phyloP scores from a whole-genome alignment of 2,329 filamentous ascomycete species.

The Fusarium transvaalense region DNA sequence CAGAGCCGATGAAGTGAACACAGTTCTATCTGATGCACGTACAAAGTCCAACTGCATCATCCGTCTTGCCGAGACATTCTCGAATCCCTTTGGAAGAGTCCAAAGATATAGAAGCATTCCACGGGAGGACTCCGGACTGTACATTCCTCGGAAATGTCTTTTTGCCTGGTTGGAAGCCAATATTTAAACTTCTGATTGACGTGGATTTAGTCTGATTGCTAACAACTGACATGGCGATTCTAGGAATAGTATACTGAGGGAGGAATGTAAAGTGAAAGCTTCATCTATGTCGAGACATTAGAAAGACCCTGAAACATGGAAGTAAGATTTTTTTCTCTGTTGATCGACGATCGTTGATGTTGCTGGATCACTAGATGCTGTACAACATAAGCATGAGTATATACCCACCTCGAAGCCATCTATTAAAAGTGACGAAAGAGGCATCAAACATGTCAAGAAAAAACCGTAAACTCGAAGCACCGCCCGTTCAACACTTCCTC shows the following conservation, averaged over 20 bases:
- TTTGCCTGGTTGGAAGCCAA: neutral
- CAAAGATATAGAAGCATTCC: neutral
- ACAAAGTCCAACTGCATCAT: neutral
- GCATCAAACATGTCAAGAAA: neutral
- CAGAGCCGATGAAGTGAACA: neutral
- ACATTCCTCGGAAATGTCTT: neutral
- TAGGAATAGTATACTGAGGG: neutral
- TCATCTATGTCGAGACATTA: neutral
- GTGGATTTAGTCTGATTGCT: neutral
- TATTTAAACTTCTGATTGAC: neutral
- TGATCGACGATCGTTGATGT: neutral
- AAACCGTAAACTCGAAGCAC: neutral
- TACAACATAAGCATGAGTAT: too few relatives aligned
- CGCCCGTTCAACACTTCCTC: neutral
- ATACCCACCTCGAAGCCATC: neutral
- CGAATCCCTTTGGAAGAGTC: neutral
- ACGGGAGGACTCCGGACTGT: neutral
- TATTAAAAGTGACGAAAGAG: neutral
- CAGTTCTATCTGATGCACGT: neutral
- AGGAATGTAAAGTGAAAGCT: slow-evolving; percentile 12
- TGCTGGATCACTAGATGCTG: neutral
- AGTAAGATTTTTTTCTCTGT: neutral
- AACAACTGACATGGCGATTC: neutral
- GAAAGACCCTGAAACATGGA: neutral
- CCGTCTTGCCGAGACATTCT: neutral